Evolutionary conservation across 2,329 filamentous ascomycete genomes (phyloP), one percentile per base, ranked within the genome.

Genomic region (Lasiodiplodia theobromae): DNA sequence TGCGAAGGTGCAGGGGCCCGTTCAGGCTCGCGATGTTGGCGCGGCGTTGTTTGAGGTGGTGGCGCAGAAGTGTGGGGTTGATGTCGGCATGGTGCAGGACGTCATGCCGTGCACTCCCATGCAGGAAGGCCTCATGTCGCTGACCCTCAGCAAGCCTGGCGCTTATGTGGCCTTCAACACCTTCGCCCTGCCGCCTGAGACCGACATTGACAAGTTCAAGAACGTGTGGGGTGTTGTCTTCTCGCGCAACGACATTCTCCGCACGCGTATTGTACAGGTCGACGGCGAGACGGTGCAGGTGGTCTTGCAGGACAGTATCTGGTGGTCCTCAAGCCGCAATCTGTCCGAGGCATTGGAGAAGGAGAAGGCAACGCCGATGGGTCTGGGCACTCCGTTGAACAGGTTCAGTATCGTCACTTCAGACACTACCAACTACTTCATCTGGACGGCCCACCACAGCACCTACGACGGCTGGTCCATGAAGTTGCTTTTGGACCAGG

Each of bases 21-120:
- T 5, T 10, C 1, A 12, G 12, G 38, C 2, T 16, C 2, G 12
- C 14, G 12, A 16, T 3, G 38, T 5, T 14, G 12, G 14, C 38
- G 38, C 2, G 38, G 38, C 11, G 0, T 16, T 14, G 31, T 34
- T 34, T 10, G 31, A 34, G 12, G 14, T 3, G 4, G 38, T 3
- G 38, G 38, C 38, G 38, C 38, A 16, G 38, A 40, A 3, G 44
- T 65, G 62, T 47, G 11, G 40, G 7, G 47, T 68, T 28, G 66
- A 68, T 11, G 28, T 12, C 34, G 68, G 44, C 1, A 71, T 74
- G 31, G 71, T 81, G 21, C 82, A 86, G 62, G 86, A 88, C 68
- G 75, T 86, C 0, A 88, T 86, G 66, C 86, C 86, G 1, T 87
- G 85, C 75, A 86, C 85, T 0, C 82, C 85, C 0, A 77, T 87